phyloP scores from a whole-genome alignment of 2,329 filamentous ascomycete genomes.

The Penicillium sp. region DNA sequence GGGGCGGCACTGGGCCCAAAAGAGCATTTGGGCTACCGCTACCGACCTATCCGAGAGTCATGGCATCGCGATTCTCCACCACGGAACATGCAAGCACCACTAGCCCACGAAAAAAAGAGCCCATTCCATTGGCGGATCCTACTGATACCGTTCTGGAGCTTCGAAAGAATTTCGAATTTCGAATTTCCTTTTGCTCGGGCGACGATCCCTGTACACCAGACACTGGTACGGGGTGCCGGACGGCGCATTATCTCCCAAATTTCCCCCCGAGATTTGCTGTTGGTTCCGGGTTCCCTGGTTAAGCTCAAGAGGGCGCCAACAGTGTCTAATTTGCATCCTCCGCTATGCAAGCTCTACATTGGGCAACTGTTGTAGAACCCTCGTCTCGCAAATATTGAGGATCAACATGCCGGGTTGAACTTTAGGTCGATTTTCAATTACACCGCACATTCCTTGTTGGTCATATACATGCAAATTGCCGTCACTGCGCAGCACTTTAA shows the following conservation, averaged over 20 bases:
- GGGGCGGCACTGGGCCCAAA: background rate
- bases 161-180: background rate
- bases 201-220: slow-evolving; percentile 1
- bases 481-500: slow-evolving; percentile 2
- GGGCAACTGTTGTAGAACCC: slow-evolving; percentile 11
- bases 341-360: slow-evolving; percentile 9
- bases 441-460: slow-evolving; percentile 1
- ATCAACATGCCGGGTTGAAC: slow-evolving; percentile 7
- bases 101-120: background rate
- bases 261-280: background rate
- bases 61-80: slow-evolving; percentile 4
- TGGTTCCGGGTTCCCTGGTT: background rate
- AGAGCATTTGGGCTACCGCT: slow-evolving; percentile 1
- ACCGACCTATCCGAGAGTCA: slow-evolving; percentile 5
- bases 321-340: slow-evolving; percentile 11
- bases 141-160: background rate
- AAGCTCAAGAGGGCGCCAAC: slow-evolving; percentile 10
- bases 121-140: background rate
- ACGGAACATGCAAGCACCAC: slow-evolving; percentile 4
- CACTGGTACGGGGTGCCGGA: no score
- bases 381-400: background rate
- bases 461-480: background rate
- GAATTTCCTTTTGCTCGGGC: background rate
- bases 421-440: background rate
- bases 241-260: background rate